A percentile compares a stretch with the other conserved stretches of the same genome.
Conservation (phyloP, 257 asterid genomes). For the Salvia splendens region DNA sequence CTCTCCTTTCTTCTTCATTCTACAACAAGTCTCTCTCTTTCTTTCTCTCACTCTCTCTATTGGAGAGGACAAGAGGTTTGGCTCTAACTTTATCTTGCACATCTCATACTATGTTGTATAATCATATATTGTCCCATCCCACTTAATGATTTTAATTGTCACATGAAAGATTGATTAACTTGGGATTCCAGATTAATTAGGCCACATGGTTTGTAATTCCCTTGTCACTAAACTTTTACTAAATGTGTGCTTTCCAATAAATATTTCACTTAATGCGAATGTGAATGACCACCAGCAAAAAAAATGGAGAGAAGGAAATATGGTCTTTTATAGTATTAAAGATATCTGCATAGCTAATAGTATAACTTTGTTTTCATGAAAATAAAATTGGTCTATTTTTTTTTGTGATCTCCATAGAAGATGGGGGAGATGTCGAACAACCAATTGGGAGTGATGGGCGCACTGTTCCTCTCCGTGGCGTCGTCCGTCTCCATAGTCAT, state of each 20-base stretch:
- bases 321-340: neutral
- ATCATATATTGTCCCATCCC: neutral
- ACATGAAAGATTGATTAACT: slow-evolving; percentile 7
- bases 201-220: slow-evolving; percentile 3
- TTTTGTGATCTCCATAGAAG: slow-evolving; percentile 22
- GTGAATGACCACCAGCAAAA: neutral
- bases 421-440: slow-evolving; percentile 76
- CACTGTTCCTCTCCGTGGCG: slow-evolving; percentile 78
- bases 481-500: slow-evolving; percentile 90
- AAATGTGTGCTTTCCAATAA: neutral
- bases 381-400: no score
- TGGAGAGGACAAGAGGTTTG: slow-evolving; percentile 9
- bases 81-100: neutral
- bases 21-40: slow-evolving; percentile 39
- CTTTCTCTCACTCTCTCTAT: slow-evolving; percentile 25
- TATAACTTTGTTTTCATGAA: neutral
- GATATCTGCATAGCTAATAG: neutral
- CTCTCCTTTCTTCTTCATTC: slow-evolving; percentile 32
- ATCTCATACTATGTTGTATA: slow-evolving; percentile 1
- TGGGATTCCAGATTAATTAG: neutral
- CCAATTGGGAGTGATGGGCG: slow-evolving; percentile 76
- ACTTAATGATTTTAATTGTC: slow-evolving; percentile 1
- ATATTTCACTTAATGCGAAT: neutral
- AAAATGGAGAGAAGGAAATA: neutral
- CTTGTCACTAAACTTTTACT: slow-evolving; percentile 8